phyloP scores from a whole-genome alignment of 306 rosid genomes.

The Acmispon strigosus region DNA sequence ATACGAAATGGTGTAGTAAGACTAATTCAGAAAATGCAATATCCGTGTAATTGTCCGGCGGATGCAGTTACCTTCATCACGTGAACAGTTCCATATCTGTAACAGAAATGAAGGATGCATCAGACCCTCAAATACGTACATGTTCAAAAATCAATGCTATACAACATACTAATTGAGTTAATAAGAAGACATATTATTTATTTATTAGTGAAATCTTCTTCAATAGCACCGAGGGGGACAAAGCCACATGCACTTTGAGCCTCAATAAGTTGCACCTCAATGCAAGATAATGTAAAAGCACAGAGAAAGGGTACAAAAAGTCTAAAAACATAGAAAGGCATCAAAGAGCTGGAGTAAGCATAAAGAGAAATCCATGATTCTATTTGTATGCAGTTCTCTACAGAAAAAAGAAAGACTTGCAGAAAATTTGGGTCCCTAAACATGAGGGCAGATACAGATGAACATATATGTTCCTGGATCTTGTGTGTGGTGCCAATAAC shows the following conservation, averaged over 20 bases:
- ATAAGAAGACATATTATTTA: not conserved
- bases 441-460: not conserved
- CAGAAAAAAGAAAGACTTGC: not conserved
- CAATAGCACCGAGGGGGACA: not conserved
- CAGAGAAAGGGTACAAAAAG: not conserved
- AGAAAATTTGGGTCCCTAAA: not conserved
- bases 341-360: not conserved
- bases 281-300: not conserved
- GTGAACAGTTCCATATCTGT: constrained; percentile 96
- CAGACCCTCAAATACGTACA: constrained; percentile 21
- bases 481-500: not conserved
- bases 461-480: not conserved
- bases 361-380: not conserved
- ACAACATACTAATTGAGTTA: not conserved
- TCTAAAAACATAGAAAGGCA: not conserved
- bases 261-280: not conserved
- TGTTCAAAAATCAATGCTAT: not conserved
- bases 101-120: constrained; percentile 34
- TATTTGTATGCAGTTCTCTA: not conserved
- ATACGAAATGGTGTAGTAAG: not conserved
- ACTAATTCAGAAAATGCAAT: not conserved
- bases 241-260: not conserved
- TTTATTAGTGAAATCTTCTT: not conserved
- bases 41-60: not conserved
- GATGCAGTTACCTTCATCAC: constrained; percentile 69